Base-by-base conservation (phyloP, 805 yeast genomes). In the Tetrapisispora taiwanensis region DNA sequence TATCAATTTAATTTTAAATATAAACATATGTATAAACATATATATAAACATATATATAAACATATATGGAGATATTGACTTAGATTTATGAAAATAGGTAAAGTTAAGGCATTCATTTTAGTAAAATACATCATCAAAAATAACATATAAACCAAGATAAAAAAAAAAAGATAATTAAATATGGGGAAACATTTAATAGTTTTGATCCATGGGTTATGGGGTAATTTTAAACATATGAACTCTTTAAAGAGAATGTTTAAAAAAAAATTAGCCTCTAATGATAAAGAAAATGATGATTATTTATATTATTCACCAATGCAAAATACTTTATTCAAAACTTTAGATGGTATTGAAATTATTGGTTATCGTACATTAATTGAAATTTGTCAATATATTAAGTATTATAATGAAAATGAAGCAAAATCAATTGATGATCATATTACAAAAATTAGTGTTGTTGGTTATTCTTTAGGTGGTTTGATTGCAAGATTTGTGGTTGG, bases 401-500 rank as follows among this genome's bases (percentile, higher is more conserved):
- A 49, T 10, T 59, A 66, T 48, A 52, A 70, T 22, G 48, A 47
- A 14, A 10, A 19, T 30, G 35, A 24, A 36, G 22, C 26, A 4
- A 12, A 15, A 13, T 27, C 32, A 15, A 15, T 6, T 7, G 36
- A 17, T n/a, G 30, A 45, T 63, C 38, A 54, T 54, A 27, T 44
- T 52, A 63, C 41, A 45, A 56, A 78, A 52, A 74, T 90, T 41
- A 84, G 94, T 48, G 69, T 90, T 35, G 72, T 85, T 3, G 96
- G 97, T 0, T 90, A 89, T 60, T 85, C 95, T 0, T 66, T 90
- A 46, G 97, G 97, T 19, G 97, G 97, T 0, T 64, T 89, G 30
- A 77, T 90, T 28, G 71, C 88, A 0, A 69, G 97, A 41, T 88
- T 85, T 59, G 80, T 87, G 22, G 71, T 88, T 39, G 97, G 97